Evolutionary conservation across 2,329 filamentous ascomycete species (phyloP).

Genomic region (Trichoderma sp.): DNA sequence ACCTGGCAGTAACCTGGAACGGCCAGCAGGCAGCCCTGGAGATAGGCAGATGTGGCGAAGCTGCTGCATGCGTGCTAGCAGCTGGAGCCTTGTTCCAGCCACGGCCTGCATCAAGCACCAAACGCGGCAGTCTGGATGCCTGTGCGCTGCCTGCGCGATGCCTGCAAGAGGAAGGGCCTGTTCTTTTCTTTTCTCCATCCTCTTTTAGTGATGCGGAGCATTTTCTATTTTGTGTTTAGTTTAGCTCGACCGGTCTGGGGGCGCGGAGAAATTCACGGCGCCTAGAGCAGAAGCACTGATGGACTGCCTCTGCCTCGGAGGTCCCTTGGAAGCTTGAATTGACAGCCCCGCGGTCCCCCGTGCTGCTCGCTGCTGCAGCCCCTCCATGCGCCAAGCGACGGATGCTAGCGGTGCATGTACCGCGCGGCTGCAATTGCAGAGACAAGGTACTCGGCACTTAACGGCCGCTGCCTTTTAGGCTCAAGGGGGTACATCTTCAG

Average conservation of each 20-base stretch:
- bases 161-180: neutral
- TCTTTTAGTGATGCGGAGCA: constrained; percentile 8
- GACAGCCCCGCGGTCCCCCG: neutral
- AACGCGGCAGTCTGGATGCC: neutral
- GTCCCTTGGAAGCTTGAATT: neutral
- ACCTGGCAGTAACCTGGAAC: too few species aligned
- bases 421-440: neutral
- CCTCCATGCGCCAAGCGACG: constrained; percentile 2
- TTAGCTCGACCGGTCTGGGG: neutral
- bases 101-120: neutral
- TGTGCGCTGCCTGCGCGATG: neutral
- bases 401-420: neutral
- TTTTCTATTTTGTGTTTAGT: constrained; percentile 7
- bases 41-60: constrained; percentile 16
- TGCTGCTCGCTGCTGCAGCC: neutral
- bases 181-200: neutral
- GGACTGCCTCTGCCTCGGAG: neutral
- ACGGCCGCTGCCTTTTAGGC: neutral
- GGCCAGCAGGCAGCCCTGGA: too few species aligned
- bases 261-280: neutral
- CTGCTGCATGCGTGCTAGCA: constrained; percentile 12
- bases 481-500: too few species aligned
- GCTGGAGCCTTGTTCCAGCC: neutral
- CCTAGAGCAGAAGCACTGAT: neutral
- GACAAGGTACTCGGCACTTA: constrained; percentile 5